Conservation (phyloP, 176 grass and related monocot genomes). For the Zizania latifolia region DNA sequence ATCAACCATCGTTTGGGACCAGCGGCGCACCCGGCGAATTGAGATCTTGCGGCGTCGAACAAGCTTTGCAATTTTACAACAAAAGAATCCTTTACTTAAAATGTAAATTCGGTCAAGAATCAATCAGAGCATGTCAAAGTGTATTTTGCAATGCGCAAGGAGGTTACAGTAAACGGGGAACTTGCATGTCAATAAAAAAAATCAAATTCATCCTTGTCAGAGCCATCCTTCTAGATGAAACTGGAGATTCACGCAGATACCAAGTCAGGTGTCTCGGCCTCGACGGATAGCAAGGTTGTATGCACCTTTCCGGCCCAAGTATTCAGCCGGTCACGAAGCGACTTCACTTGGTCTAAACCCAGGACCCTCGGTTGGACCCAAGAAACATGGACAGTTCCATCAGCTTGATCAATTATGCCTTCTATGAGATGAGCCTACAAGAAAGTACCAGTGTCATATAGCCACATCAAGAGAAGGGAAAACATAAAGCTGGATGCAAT, state of each 20-base stretch:
- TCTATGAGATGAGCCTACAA: conserved; percentile 81
- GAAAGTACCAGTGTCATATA: background rate
- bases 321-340: conserved; percentile 53
- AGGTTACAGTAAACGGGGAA: background rate
- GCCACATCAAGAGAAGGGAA: background rate
- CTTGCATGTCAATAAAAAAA: background rate
- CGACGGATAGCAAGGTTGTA: conserved; percentile 55
- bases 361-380: conserved; percentile 82
- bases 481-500: background rate
- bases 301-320: conserved; percentile 68
- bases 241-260: conserved; percentile 27
- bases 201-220: background rate
- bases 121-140: too few species aligned
- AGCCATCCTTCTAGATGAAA: background rate
- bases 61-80: too few species aligned
- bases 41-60: too few species aligned
- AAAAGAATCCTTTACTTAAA: too few species aligned
- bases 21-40: too few species aligned
- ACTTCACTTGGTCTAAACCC: conserved; percentile 70
- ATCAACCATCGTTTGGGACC: too few species aligned
- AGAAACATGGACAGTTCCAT: conserved; percentile 55
- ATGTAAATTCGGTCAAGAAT: too few species aligned
- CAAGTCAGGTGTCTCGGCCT: conserved; percentile 80
- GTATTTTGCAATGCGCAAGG: too few species aligned
- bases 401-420: conserved; percentile 83